phyloP scores from a whole-genome alignment of 805 yeast species.

The Jamesozyma rosinii region DNA sequence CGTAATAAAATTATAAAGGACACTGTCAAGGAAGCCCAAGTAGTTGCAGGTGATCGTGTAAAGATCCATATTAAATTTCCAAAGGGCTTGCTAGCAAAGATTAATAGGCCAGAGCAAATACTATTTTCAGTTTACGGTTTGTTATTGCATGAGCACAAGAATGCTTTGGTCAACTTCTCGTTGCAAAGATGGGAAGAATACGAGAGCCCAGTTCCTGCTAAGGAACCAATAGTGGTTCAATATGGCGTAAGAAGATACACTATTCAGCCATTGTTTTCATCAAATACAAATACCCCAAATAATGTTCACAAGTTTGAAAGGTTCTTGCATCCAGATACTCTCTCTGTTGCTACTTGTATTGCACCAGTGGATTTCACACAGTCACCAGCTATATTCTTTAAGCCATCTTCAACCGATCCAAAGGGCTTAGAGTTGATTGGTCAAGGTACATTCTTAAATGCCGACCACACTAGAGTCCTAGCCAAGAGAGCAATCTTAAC shows the following conservation, averaged over 20 bases:
- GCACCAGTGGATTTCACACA: conserved; percentile 80
- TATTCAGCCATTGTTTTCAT: conserved; percentile 76
- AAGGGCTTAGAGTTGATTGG: conserved; percentile 62
- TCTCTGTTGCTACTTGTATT: conserved; percentile 73
- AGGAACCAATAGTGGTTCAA: conserved; percentile 72
- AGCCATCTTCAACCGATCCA: conserved; percentile 40
- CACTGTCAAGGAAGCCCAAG: conserved; percentile 37
- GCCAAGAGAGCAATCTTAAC: conserved; percentile 86
- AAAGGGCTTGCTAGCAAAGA: conserved; percentile 34
- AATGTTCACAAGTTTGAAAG: conserved; percentile 82
- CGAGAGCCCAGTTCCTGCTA: conserved; percentile 77
- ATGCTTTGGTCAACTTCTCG: conserved; percentile 72
- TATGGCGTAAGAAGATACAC: conserved; percentile 86
- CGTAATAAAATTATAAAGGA: conserved; percentile 60
- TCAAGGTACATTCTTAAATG: conserved; percentile 79
- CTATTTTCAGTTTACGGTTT: conserved; percentile 67
- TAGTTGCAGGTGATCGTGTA: conserved; percentile 56
- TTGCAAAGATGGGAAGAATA: conserved; percentile 85
- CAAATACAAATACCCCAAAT: conserved; percentile 65
- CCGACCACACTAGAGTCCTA: conserved; percentile 74
- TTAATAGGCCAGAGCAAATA: conserved; percentile 35
- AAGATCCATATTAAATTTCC: conserved; percentile 54
- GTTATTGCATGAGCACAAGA: conserved; percentile 77
- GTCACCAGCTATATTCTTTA: conserved; percentile 79
- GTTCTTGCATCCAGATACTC: conserved; percentile 68